These are phyloP conservation scores for Verbena officinalis DNA, from an alignment of 257 asterid species.

Conservation along the genomic window DNA sequence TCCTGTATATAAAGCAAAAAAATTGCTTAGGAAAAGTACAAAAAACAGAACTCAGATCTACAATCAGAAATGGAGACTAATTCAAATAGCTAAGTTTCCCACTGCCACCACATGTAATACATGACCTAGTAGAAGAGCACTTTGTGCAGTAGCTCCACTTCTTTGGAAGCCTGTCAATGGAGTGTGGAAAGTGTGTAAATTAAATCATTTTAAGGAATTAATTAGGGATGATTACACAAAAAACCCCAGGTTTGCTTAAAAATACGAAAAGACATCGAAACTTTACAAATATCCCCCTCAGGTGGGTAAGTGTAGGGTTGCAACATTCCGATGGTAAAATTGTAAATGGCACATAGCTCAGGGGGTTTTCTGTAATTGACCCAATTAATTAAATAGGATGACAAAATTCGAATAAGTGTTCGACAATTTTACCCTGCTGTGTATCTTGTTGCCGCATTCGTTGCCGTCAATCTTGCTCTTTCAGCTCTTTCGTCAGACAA, in stretches of 20 bases:
- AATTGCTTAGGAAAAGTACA: background rate
- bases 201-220: background rate
- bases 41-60: background rate
- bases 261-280: too few relatives aligned
- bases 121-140: slow-evolving; percentile 83
- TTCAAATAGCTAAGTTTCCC: slow-evolving; percentile 60
- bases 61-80: background rate
- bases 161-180: slow-evolving; percentile 75
- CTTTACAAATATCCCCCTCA: too few relatives aligned
- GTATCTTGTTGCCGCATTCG: slow-evolving; percentile 83
- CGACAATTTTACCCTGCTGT: slow-evolving; percentile 74
- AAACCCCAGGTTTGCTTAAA: too few relatives aligned
- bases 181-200: background rate
- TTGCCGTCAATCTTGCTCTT: slow-evolving; percentile 70
- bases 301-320: too few relatives aligned
- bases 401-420: background rate
- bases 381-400: background rate
- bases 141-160: slow-evolving; percentile 97
- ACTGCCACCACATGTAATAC: slow-evolving; percentile 72
- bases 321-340: too few relatives aligned
- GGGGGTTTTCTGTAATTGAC: too few relatives aligned
- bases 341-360: too few relatives aligned
- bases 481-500: slow-evolving; percentile 70
- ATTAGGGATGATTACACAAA: too few relatives aligned
- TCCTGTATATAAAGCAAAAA: background rate